Conservation (phyloP, 495 filamentous ascomycete genomes). For the Rhypophila decipiens region DNA sequence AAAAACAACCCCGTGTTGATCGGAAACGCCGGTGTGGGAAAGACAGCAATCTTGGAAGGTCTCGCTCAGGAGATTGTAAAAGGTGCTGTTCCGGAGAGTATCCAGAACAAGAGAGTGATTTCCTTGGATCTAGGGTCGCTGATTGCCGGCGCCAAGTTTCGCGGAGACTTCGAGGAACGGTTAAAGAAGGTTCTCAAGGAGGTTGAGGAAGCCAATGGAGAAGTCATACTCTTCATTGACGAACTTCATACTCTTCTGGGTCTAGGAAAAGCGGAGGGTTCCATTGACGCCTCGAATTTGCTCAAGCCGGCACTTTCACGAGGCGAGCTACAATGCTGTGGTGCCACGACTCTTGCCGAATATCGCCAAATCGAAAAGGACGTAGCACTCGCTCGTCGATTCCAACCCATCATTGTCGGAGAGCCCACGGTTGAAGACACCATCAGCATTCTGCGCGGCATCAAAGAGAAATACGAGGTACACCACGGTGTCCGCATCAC, state of each 20-base stretch:
- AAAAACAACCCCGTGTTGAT: constrained; percentile 98
- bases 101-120: constrained; percentile 90
- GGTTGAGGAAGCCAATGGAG: constrained; percentile 80
- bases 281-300: constrained; percentile 92
- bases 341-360: constrained; percentile 87
- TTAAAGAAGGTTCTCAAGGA: constrained; percentile 87
- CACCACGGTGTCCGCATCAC: constrained; percentile 94
- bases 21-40: constrained; percentile 86
- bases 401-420: constrained; percentile 85
- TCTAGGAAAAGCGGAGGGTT: constrained; percentile 90
- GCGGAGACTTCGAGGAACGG: constrained; percentile 94
- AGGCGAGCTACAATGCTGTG: constrained; percentile 91
- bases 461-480: constrained; percentile 95
- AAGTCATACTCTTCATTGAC: constrained; percentile 91
- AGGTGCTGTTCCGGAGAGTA: constrained; percentile 92
- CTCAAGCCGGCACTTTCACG: constrained; percentile 89
- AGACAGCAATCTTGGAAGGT: constrained; percentile 92
- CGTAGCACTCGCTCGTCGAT: constrained; percentile 82
- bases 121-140: constrained; percentile 81
- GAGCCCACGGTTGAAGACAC: constrained; percentile 89
- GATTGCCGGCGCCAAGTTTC: constrained; percentile 92
- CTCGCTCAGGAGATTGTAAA: constrained; percentile 84
- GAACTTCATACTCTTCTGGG: constrained; percentile 90
- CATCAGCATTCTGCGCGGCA: constrained; percentile 90
- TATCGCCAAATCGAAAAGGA: constrained; percentile 95